These are phyloP conservation scores for Chimonanthus praecox DNA, from an alignment of 164 flowering plant species.

Conservation along the genomic window DNA sequence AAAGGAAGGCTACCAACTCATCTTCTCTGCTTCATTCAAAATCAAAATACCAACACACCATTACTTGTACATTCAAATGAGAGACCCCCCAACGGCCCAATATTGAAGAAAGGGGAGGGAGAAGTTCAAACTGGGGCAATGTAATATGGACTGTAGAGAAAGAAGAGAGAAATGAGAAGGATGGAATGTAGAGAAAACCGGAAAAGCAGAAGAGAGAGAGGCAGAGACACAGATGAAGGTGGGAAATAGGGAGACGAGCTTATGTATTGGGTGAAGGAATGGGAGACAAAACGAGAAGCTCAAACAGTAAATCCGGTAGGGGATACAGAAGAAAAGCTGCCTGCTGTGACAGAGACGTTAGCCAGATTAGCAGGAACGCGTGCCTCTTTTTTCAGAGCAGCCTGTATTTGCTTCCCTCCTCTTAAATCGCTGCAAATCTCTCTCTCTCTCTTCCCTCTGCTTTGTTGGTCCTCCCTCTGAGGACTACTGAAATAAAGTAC, in stretches of 20 bases:
- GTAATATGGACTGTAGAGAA: neutral
- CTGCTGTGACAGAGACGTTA: constrained; percentile 8
- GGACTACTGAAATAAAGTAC: too few relatives aligned
- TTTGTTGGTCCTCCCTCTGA: too few relatives aligned
- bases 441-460: too few relatives aligned
- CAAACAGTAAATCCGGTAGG: constrained; percentile 5
- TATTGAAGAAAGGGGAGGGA: neutral
- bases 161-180: neutral
- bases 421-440: too few relatives aligned
- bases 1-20: neutral
- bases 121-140: neutral
- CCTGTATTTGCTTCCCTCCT: too few relatives aligned
- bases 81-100: neutral
- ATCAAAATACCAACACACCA: neutral
- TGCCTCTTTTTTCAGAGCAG: neutral
- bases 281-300: constrained; percentile 12
- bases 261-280: neutral
- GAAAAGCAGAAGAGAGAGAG: too few relatives aligned
- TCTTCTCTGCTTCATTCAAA: neutral
- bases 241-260: neutral
- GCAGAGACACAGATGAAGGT: neutral
- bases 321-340: neutral
- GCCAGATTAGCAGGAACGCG: neutral
- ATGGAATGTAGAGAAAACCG: neutral
- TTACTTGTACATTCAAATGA: too few relatives aligned